A percentile compares a stretch with the other conserved stretches of the same genome.
Conservation (phyloP, 495 filamentous ascomycete species). For the Oleoguttula mirabilis region DNA sequence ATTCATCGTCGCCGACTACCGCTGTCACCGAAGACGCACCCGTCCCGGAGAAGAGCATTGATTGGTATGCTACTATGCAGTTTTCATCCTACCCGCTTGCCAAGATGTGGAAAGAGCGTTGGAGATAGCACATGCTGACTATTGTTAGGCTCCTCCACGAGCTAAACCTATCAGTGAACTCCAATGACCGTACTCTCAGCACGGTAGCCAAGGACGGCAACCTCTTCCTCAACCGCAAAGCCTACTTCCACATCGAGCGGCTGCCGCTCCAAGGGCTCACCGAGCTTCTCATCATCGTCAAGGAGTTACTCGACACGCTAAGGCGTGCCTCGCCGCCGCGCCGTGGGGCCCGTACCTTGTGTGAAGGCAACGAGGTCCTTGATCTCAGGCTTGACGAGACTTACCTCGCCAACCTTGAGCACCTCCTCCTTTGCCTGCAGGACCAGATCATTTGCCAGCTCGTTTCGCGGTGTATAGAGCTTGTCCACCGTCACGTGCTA, state of each 20-base stretch:
- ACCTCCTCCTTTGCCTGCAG: slow-evolving; percentile 10
- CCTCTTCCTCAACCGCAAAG: slow-evolving; percentile 12
- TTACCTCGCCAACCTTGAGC: slow-evolving; percentile 10
- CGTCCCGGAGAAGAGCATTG: neutral
- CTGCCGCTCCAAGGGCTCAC: slow-evolving; percentile 1
- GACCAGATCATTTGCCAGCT: slow-evolving; percentile 9
- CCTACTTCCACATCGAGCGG: slow-evolving; percentile 3
- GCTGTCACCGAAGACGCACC: neutral
- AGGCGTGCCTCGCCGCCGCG: neutral
- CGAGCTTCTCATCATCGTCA: slow-evolving; percentile 6
- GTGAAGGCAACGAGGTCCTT: slow-evolving; percentile 6
- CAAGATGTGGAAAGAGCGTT: neutral
- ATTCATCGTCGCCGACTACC: no score
- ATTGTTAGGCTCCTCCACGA: slow-evolving; percentile 1
- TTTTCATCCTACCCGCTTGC: neutral
- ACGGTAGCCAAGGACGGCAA: slow-evolving; percentile 6
- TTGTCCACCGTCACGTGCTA: neutral
- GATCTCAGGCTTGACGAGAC: slow-evolving; percentile 11
- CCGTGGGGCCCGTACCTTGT: neutral
- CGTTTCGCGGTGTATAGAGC: neutral
- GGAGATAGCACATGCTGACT: slow-evolving; percentile 1
- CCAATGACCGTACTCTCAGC: neutral
- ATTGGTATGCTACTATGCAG: neutral
- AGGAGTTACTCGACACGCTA: slow-evolving; percentile 4
- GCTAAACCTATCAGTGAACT: neutral